These are phyloP conservation scores for Taxawa tesnikishii DNA, from an alignment of 2,329 filamentous ascomycete species.

Conservation along the genomic window DNA sequence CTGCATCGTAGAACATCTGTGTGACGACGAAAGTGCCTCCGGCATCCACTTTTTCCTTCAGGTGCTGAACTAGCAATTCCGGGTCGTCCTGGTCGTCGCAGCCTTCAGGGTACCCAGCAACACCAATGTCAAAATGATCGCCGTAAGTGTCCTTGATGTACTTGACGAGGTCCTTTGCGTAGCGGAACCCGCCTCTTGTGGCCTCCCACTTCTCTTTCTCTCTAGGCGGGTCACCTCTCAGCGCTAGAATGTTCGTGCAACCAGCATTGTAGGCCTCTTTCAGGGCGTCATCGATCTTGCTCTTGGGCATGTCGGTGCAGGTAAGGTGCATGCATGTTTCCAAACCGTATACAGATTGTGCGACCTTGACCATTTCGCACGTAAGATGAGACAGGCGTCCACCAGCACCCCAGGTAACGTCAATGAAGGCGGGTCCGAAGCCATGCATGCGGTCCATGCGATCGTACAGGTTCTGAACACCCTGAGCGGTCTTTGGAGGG, in stretches of 20 bases:
- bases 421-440: conserved; percentile 88
- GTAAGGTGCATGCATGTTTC: conserved; percentile 99
- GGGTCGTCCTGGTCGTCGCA: conserved; percentile 86
- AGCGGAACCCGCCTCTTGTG: conserved; percentile 74
- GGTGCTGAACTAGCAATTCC: conserved; percentile 72
- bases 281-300: conserved; percentile 82
- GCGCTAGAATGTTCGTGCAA: conserved; percentile 91
- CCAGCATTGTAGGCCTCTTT: conserved; percentile 83
- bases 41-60: conserved; percentile 95
- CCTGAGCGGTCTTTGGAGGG: conserved; percentile 91
- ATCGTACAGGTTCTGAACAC: conserved; percentile 98
- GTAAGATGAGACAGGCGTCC: conserved; percentile 84
- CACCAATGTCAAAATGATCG: conserved; percentile 91
- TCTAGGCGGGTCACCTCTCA: conserved; percentile 85
- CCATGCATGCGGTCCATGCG: conserved; percentile 99
- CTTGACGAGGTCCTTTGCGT: conserved; percentile 80
- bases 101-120: conserved; percentile 92
- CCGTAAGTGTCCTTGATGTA: conserved; percentile 71
- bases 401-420: conserved; percentile 96
- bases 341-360: conserved; percentile 86
- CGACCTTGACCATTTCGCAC: conserved; percentile 93
- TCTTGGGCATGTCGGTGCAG: conserved; percentile 92
- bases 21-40: conserved; percentile 91
- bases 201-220: conserved; percentile 92
- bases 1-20: conserved; percentile 98